phyloP scores from a whole-genome alignment of 345 rosid genomes.

The Salix purpurea region DNA sequence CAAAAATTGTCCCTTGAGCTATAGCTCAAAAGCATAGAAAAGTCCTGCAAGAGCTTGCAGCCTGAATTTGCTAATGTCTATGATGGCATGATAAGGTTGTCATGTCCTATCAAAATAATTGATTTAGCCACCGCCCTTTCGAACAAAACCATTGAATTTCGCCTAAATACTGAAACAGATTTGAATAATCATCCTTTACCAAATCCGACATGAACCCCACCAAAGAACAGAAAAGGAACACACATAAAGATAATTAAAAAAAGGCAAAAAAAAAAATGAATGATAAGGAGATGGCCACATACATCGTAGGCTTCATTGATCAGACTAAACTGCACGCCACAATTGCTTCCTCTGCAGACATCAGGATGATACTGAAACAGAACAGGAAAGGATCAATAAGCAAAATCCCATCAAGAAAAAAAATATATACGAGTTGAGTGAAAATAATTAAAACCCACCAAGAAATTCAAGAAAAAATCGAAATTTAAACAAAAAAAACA shows the following conservation, averaged over 20 bases:
- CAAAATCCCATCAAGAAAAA: not conserved
- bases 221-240: not conserved
- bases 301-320: constrained; percentile 93
- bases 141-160: not conserved
- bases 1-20: no score
- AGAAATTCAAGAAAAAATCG: not conserved
- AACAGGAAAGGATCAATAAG: not conserved
- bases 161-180: not conserved
- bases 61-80: not conserved
- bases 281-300: constrained; percentile 9
- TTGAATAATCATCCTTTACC: not conserved
- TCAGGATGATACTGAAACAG: constrained; percentile 88
- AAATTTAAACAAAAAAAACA: not conserved
- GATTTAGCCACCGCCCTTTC: not conserved
- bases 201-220: not conserved
- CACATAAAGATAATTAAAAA: not conserved
- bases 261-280: not conserved
- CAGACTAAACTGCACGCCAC: constrained; percentile 63
- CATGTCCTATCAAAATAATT: not conserved
- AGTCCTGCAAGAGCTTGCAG: not conserved
- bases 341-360: constrained; percentile 86
- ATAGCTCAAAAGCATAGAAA: not conserved
- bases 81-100: not conserved
- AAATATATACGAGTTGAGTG: not conserved
- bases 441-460: not conserved